Evolutionary conservation across 2,329 filamentous ascomycete species (phyloP), one percentile per base, ranked within the genome.

Genomic region (Chrysosporium queenslandicum): DNA sequence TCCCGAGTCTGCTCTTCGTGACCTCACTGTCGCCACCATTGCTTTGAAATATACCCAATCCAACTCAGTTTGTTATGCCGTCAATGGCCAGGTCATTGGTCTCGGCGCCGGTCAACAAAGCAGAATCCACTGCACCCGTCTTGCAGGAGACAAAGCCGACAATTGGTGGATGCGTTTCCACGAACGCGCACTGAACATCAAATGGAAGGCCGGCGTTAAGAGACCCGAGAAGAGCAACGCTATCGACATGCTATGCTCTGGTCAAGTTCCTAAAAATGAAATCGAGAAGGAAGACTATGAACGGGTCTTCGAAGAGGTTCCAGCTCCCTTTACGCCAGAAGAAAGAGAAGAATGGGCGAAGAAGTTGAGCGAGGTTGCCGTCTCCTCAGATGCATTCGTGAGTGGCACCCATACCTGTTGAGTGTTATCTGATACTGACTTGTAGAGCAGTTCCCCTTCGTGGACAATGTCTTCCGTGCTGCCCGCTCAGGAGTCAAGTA

Each of bases 161-260:
- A 96, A 94, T 78, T 97, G 91, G 91, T 98, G 91, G 92, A 86
- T 98, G 78, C 86, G 92, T 64, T 97, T 97, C 82, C 87, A 96
- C 76, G 84, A 87, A 61, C 85, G 87, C 50, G 87, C 92, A 11
- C 78, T 97, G 46, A 78, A 76, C 65, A 85, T 98, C 68, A 87
- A 91, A 76, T 98, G 89, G 87, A 96, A 95, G 80, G 91, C 92
- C 75, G 91, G 92, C 63, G 88, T 86, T 66, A 97, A 97, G 82
- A 83, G 92, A 53, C 80, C 92, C 43, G 91, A 96, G 70, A 98
- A 97, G 81, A 94, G 86, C 76, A 98, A 98, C 69, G 91, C 90
- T 59, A 96, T 97, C 65, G 92, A 97, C 68, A 77, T 97, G 65
- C 82, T 97, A 58, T 92, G 92, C 69, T 92, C 87, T 56, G 91